Evolutionary conservation across 2,329 filamentous ascomycete species (phyloP), one percentile per base, ranked within the genome.

Genomic region (Fusarium sororula): DNA sequence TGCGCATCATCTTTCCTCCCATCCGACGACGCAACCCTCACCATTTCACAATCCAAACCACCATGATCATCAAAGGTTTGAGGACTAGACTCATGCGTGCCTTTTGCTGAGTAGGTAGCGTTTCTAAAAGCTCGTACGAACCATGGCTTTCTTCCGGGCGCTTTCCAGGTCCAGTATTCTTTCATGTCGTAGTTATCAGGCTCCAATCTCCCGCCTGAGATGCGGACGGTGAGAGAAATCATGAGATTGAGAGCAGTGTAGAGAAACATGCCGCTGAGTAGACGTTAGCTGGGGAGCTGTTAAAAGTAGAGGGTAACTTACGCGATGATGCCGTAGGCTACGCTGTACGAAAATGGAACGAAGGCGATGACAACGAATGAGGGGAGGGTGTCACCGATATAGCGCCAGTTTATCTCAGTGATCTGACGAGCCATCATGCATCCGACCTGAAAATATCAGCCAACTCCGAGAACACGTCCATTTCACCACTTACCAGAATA

Each of bases 271-370:
- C 73, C 74, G 6, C 74, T 76, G 4, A 12, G 1, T 4, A 2
- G 4, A 2, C 28, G 9, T 75, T 42, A 47, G 42, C 2, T 12
- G 6, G 11, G 1, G 1, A 18, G 5, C 15, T 0, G 7, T 18
- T 18, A 0, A 0, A 20, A 6, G 12, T 9, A n/a, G 24, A 24
- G 10, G 41, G n/a, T 18, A 8, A 39, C 70, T 68, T 65, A 72
- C 66, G 89, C 92, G 73, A 96, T 95, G 12, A 96, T 86, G 30
- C 94, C 93, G 77, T 96, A 93, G 6, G 93, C 93, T 75, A 96
- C 95, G 41, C 90, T 93, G 84, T 95, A 96, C 3, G 92, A 94
- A 82, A 95, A 95, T 1, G 93, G 93, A 91, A 96, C 95, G 66
- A 94, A 85, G 63, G 91, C 89, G 64, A 96, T 91, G 24, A 92